Conservation (phyloP, 805 yeast genomes). For the Torulaspora microellipsoides region DNA sequence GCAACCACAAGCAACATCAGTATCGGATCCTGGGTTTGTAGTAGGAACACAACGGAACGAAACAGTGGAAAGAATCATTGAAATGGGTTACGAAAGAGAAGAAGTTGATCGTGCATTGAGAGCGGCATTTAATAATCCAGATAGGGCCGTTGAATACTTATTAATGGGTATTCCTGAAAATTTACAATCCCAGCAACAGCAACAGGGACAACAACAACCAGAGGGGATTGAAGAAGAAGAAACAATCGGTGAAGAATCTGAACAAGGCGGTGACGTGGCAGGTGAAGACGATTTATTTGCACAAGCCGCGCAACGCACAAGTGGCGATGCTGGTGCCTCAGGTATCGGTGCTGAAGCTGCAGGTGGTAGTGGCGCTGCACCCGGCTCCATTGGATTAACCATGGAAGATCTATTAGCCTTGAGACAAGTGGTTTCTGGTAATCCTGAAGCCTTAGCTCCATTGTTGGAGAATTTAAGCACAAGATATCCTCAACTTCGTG, state of each 20-base stretch:
- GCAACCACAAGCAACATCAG: slow-evolving; percentile 17
- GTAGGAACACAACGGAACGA: slow-evolving; percentile 74
- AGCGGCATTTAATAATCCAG: slow-evolving; percentile 96
- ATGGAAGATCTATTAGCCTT: slow-evolving; percentile 50
- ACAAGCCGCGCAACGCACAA: slow-evolving; percentile 40
- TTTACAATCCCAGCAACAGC: slow-evolving; percentile 35
- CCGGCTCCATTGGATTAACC: slow-evolving; percentile 43
- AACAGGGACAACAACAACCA: slow-evolving; percentile 12
- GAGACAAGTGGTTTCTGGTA: slow-evolving; percentile 72
- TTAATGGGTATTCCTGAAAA: slow-evolving; percentile 83
- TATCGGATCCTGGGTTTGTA: slow-evolving; percentile 56
- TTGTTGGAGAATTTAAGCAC: slow-evolving; percentile 76
- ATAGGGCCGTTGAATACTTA: slow-evolving; percentile 93
- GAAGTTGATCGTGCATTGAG: slow-evolving; percentile 87
- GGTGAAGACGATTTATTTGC: slow-evolving; percentile 39
- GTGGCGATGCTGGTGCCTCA: slow-evolving; percentile 26
- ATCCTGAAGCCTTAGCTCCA: slow-evolving; percentile 85
- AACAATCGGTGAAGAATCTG: not conserved
- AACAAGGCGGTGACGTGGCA: slow-evolving; percentile 7
- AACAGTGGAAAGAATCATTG: slow-evolving; percentile 79
- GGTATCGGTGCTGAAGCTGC: slow-evolving; percentile 19
- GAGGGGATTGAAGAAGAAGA: slow-evolving; percentile 16
- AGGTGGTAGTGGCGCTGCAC: slow-evolving; percentile 29
- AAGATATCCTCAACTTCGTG: slow-evolving; percentile 80
- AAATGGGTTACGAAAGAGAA: slow-evolving; percentile 89